phyloP scores from a whole-genome alignment of 805 yeast species.

The Ascoidea tarda region DNA sequence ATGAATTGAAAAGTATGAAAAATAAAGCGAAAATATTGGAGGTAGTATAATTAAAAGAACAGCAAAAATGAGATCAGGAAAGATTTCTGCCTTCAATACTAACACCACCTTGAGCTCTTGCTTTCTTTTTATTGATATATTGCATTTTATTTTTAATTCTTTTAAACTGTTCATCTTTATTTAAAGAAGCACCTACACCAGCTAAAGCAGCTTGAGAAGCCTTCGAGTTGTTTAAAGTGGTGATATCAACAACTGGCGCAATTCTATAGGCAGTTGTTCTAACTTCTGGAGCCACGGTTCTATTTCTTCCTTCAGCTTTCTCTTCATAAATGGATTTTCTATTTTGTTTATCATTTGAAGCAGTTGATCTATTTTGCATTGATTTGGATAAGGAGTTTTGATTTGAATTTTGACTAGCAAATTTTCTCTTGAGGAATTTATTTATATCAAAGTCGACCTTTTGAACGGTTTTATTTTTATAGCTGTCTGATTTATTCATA shows the following conservation, averaged over 20 bases:
- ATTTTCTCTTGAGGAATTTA: conserved; percentile 24
- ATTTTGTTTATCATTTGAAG: conserved; percentile 15
- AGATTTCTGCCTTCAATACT: conserved; percentile 62
- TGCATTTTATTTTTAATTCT: conserved; percentile 49
- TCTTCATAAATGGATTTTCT: conserved; percentile 64
- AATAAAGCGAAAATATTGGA: no score
- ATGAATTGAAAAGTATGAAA: no score
- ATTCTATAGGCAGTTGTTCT: conserved; percentile 78
- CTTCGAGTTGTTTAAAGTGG: conserved; percentile 20
- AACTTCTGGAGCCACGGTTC: conserved; percentile 94
- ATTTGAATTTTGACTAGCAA: no score
- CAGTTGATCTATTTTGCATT: conserved; percentile 12
- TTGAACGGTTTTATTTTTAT: conserved; percentile 71
- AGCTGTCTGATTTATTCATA: conserved; percentile 88
- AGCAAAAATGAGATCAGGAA: not conserved
- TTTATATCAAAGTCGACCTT: conserved; percentile 55
- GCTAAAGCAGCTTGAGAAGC: conserved; percentile 15
- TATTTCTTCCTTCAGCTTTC: conserved; percentile 78
- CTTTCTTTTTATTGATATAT: conserved; percentile 31
- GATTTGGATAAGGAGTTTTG: conserved; percentile 7
- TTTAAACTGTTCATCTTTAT: conserved; percentile 68
- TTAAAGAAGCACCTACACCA: conserved; percentile 37
- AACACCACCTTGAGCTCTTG: conserved; percentile 45
- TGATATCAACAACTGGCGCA: conserved; percentile 69
- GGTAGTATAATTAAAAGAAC: not conserved